Evolutionary conservation across 2,329 filamentous ascomycete species (phyloP).

Genomic region (Mycosphaerella arachidis): DNA sequence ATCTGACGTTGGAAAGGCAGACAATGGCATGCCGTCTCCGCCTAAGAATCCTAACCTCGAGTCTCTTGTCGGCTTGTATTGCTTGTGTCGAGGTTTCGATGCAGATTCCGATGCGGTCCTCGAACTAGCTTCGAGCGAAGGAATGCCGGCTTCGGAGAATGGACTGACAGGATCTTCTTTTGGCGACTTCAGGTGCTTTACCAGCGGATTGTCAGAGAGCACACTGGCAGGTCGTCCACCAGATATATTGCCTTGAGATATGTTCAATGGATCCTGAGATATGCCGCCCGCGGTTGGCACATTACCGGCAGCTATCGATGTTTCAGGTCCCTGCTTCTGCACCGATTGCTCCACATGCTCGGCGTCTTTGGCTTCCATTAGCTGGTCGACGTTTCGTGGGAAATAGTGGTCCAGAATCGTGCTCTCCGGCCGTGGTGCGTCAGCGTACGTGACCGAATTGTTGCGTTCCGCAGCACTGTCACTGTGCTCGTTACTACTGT

Average conservation of each 20-base stretch:
- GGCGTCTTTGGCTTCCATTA: conserved; percentile 4
- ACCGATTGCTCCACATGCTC: conserved; percentile 11
- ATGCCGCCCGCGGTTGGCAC: conserved; percentile 8
- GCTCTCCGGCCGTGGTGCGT: conserved; percentile 1
- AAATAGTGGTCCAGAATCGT: neutral
- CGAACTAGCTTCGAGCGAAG: neutral
- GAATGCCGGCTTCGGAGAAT: neutral
- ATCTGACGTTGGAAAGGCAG: conserved; percentile 17
- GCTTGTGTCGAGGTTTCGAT: neutral
- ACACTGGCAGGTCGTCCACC: conserved; percentile 18
- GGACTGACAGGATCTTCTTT: conserved; percentile 19
- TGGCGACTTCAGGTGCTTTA: conserved; percentile 10
- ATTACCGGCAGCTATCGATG: conserved; percentile 9
- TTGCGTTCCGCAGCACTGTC: neutral
- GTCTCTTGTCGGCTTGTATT: conserved; percentile 10
- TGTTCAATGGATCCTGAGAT: neutral
- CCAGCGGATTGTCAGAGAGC: conserved; percentile 8
- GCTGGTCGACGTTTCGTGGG: conserved; percentile 2
- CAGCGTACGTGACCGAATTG: neutral
- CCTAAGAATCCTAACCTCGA: conserved; percentile 26
- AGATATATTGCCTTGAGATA: neutral
- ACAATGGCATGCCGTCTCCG: conserved; percentile 30
- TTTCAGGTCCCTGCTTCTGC: conserved; percentile 7
- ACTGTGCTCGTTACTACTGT: conserved; percentile 16
- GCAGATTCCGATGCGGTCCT: neutral